Conservation (phyloP, 345 rosid species). For the Cardamine occulta region DNA sequence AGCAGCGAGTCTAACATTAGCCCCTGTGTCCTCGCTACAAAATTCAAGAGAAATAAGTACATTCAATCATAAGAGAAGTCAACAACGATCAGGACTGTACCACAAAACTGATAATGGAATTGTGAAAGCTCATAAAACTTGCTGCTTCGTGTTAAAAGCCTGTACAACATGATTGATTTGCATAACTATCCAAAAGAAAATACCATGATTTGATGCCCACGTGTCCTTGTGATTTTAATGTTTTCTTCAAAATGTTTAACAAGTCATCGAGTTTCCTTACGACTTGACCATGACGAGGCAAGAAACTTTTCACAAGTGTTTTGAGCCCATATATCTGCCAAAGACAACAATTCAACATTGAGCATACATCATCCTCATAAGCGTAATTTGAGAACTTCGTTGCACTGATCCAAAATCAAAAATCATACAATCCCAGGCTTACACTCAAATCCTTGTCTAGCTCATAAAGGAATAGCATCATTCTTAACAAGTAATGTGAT, state of each 20-base stretch:
- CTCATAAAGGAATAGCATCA: conserved; percentile 9
- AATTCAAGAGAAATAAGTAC: conserved; percentile 29
- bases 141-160: conserved; percentile 6
- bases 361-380: conserved; percentile 13
- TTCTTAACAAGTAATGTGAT: conserved; percentile 23
- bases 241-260: conserved; percentile 56
- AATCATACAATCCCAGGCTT: conserved; percentile 4
- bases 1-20: conserved; percentile 71
- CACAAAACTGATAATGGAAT: conserved; percentile 10
- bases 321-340: conserved; percentile 86
- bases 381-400: conserved; percentile 10
- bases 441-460: conserved; percentile 10
- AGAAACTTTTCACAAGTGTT: conserved; percentile 78
- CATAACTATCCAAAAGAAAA: conserved; percentile 32
- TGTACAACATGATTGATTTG: conserved; percentile 25
- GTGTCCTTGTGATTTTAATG: conserved; percentile 56
- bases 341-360: conserved; percentile 24
- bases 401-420: conserved; percentile 20
- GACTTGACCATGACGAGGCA: conserved; percentile 66
- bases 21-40: conserved; percentile 59
- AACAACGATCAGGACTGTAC: conserved; percentile 9
- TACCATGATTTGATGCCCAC: conserved; percentile 59
- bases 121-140: conserved; percentile 18
- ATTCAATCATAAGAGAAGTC: conserved; percentile 25
- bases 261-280: conserved; percentile 56